A percentile compares a stretch with the other conserved stretches of the same genome.
These are phyloP conservation scores for Cercophora samala DNA, from an alignment of 495 filamentous ascomycete genomes.

Conservation along the genomic window DNA sequence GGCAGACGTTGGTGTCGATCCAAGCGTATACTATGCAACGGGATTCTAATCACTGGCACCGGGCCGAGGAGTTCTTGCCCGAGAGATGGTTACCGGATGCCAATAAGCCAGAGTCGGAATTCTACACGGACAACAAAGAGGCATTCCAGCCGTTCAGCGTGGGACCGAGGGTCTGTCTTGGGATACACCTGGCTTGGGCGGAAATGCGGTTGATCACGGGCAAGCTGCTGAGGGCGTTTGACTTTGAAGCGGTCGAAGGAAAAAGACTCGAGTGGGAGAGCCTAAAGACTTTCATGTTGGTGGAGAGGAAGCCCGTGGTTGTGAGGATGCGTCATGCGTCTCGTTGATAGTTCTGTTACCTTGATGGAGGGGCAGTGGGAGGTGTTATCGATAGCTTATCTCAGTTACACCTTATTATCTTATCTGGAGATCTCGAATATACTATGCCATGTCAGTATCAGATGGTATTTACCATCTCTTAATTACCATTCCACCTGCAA, in stretches of 20 bases:
- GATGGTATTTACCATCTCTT: no score
- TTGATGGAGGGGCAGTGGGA: neutral
- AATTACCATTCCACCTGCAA: neutral
- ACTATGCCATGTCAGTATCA: no score
- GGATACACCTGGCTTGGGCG: slow-evolving; percentile 49
- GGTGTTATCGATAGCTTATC: neutral
- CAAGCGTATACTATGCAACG: slow-evolving; percentile 32
- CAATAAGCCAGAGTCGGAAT: slow-evolving; percentile 34
- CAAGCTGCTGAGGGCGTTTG: slow-evolving; percentile 51
- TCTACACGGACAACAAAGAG: slow-evolving; percentile 41
- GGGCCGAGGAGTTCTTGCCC: slow-evolving; percentile 28
- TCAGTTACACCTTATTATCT: neutral
- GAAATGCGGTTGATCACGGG: slow-evolving; percentile 52
- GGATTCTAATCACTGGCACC: slow-evolving; percentile 22
- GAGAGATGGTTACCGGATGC: slow-evolving; percentile 48
- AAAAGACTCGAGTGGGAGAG: slow-evolving; percentile 7
- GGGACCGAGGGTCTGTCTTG: slow-evolving; percentile 55
- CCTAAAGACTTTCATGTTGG: slow-evolving; percentile 8
- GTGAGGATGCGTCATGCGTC: neutral
- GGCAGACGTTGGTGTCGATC: slow-evolving; percentile 32
- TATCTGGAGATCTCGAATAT: neutral
- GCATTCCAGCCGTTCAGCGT: slow-evolving; percentile 52
- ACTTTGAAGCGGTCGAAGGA: slow-evolving; percentile 31
- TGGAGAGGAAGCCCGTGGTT: slow-evolving; percentile 6
- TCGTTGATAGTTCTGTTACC: neutral